Conservation (phyloP, 805 yeast genomes). For the Monosporozyma unispora region DNA sequence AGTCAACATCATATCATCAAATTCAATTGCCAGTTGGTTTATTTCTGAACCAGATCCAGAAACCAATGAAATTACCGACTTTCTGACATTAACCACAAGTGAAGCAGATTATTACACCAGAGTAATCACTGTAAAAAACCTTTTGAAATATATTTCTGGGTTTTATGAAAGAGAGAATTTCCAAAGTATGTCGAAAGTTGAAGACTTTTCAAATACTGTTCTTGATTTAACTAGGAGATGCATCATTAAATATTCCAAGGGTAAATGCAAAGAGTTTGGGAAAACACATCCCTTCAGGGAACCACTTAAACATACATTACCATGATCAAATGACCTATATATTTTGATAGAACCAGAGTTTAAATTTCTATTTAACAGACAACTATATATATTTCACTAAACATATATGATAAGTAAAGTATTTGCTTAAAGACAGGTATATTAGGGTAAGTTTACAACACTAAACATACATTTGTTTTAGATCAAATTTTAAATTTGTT, state of each 20-base stretch:
- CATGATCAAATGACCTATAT: too few species aligned
- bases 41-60: conserved; percentile 7
- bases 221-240: not conserved
- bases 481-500: too few species aligned
- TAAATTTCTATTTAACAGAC: too few species aligned
- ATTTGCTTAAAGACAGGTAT: too few species aligned
- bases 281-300: too few species aligned
- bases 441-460: too few species aligned
- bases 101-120: conserved; percentile 31
- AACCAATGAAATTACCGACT: conserved; percentile 24
- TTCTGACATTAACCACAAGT: conserved; percentile 32
- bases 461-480: too few species aligned
- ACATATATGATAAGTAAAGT: too few species aligned
- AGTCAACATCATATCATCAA: conserved; percentile 7
- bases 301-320: too few species aligned
- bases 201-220: not conserved
- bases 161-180: not conserved
- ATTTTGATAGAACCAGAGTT: too few species aligned
- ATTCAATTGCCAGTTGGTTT: conserved; percentile 20
- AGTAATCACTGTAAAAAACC: conserved; percentile 28
- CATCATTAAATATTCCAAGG: not conserved
- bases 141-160: conserved; percentile 27
- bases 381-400: too few species aligned
- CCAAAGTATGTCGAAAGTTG: too few species aligned
- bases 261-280: not conserved